phyloP scores from a whole-genome alignment of 2,329 filamentous ascomycete species.

The Aspergillus unguis region DNA sequence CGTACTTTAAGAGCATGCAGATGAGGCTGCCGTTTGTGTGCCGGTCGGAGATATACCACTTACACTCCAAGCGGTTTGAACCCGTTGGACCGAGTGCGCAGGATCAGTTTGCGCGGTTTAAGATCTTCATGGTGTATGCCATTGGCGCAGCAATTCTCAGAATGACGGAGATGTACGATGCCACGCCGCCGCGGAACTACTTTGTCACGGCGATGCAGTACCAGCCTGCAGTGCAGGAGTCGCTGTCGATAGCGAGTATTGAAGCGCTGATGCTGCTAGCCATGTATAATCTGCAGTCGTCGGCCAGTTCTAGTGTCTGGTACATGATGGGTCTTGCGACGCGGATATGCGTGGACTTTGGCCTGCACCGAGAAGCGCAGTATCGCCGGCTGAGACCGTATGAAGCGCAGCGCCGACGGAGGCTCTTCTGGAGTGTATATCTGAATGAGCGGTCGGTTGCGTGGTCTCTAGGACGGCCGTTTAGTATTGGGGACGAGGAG shows the following conservation, averaged over 20 bases:
- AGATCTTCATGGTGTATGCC: constrained; percentile 24
- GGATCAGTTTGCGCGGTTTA: constrained; percentile 18
- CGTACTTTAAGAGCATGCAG: constrained; percentile 23
- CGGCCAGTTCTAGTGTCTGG: constrained; percentile 24
- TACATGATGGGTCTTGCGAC: constrained; percentile 27
- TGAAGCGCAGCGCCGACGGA: constrained; percentile 18
- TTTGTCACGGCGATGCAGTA: constrained; percentile 15
- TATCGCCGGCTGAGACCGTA: constrained; percentile 14
- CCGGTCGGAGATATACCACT: constrained; percentile 11
- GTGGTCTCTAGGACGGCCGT: constrained; percentile 29
- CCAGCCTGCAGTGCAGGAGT: constrained; percentile 12
- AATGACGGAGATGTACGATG: constrained; percentile 18
- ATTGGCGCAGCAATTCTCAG: constrained; percentile 19
- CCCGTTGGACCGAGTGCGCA: background rate
- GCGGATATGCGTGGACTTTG: constrained; percentile 26
- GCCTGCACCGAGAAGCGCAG: constrained; percentile 20
- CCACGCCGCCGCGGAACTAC: constrained; percentile 14
- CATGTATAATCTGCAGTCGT: constrained; percentile 23
- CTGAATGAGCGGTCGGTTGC: constrained; percentile 28
- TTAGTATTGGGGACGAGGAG: constrained; percentile 33
- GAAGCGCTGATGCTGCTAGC: constrained; percentile 25
- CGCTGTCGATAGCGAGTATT: constrained; percentile 15
- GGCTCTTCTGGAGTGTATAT: constrained; percentile 35
- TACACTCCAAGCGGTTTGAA: constrained; percentile 12
- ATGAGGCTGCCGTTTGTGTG: constrained; percentile 19